phyloP scores from a whole-genome alignment of 2,329 filamentous ascomycete genomes.

The Sphaerulina populicola region DNA sequence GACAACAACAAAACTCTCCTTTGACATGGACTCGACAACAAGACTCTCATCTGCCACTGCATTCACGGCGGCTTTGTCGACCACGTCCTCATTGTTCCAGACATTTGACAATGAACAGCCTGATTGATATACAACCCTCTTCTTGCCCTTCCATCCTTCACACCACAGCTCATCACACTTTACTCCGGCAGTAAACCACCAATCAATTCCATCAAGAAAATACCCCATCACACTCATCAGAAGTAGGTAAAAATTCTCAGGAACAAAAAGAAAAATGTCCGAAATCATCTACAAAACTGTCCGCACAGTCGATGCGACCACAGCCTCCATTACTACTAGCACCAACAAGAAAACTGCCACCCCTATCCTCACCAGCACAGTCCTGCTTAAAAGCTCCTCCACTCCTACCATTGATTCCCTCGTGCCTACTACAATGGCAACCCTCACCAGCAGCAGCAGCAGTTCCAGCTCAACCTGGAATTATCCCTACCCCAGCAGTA shows the following conservation, averaged over 20 bases:
- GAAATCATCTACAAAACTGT: too few relatives aligned
- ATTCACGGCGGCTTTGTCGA: not conserved
- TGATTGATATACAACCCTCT: not conserved
- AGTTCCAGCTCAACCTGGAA: too few relatives aligned
- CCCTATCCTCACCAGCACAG: not conserved
- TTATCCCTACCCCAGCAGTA: too few relatives aligned
- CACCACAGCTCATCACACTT: not conserved
- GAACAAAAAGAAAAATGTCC: too few relatives aligned
- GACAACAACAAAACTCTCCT: too few relatives aligned
- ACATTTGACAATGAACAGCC: not conserved
- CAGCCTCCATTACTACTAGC: not conserved
- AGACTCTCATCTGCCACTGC: not conserved
- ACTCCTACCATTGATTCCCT: conserved; percentile 2
- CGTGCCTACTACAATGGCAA: not conserved
- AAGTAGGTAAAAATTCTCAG: too few relatives aligned
- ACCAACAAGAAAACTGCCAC: not conserved
- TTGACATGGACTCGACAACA: not conserved
- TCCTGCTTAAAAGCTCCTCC: not conserved
- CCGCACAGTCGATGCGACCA: too few relatives aligned
- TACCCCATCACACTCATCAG: not conserved
- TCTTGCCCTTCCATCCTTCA: not conserved
- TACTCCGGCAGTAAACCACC: conserved; percentile 3
- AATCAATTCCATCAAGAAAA: not conserved
- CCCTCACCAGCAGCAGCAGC: not conserved
- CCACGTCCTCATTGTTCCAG: not conserved